Base-by-base conservation (phyloP, 768 basidiomycete genomes). In the Agaricus subrufescens region DNA sequence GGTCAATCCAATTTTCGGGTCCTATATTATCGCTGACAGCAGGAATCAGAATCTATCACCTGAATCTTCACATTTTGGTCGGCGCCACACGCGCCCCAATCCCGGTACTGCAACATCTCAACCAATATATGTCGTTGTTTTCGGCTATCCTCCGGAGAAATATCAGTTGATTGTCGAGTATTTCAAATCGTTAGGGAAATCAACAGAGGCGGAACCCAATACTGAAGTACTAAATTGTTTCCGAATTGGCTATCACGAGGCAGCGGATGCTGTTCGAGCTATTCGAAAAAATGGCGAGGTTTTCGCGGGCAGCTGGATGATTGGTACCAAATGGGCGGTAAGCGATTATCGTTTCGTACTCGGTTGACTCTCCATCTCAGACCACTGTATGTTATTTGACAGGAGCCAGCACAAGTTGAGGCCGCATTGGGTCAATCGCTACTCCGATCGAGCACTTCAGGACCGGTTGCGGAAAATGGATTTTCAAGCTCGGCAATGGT, bases 271-370 rank as follows among this genome's bases (percentile, higher is more conserved):
- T 0, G 69, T 89, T 59, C 76, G 92, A 10, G 90, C 91, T 2
- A 82, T 92, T 14, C 75, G 89, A 49, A 88, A 88, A 70, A 94
- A 87, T 61, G 93, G 93, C 2, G 91, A 94, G 49, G 71, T 94
- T 1, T 65, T 94, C 23, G 72, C 79, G 10, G 87, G 87, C 3
- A 78, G 76, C 47, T 90, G 83, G 77, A 94, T 94, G 91, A 73
- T 94, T 37, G 93, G 92, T 11, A 84, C 83, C 42, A 92, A 92
- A 68, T 91, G 86, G 86, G 87, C 88, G 27, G 91, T 92, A 66
- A 58, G 89, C 82, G 7, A 44, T 48, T 7, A 11, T 46, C 44
- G 23, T 37, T 50, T 50, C 11, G 29, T 31, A 12, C 19, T 47
- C 25, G 12, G 61, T 50, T 54, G 56, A 46, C 46, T 40, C 39